Conservation (phyloP, 352 stramenopile species). For the Phytophthora hybrid region DNA sequence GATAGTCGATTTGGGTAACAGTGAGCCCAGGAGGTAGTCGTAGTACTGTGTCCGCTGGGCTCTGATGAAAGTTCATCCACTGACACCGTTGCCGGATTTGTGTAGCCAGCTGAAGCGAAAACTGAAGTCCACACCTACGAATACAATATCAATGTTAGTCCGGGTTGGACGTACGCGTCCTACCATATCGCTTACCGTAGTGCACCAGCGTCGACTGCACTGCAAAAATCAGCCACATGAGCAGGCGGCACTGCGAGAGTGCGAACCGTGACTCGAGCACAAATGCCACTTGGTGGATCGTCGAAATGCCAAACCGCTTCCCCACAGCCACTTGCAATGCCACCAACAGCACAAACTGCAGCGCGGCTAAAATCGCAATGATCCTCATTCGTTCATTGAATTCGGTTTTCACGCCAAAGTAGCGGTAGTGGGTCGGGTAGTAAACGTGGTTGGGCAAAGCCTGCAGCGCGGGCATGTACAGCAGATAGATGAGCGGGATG, state of each 20-base stretch:
- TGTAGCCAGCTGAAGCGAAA: conserved; percentile 20
- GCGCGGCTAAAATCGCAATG: conserved; percentile 19
- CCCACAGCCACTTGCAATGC: conserved; percentile 34
- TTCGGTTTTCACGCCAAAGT: conserved; percentile 23
- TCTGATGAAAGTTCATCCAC: not conserved
- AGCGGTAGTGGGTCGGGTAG: conserved; percentile 36
- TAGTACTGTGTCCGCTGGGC: not conserved
- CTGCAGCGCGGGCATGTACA: conserved; percentile 39
- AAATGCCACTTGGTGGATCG: conserved; percentile 56
- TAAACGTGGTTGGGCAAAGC: conserved; percentile 37
- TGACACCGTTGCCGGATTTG: not conserved
- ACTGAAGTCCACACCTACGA: conserved; percentile 21
- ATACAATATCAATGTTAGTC: not conserved
- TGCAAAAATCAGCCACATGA: conserved; percentile 43
- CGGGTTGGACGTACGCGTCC: not conserved
- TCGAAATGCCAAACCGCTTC: conserved; percentile 34
- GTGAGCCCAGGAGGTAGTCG: not conserved
- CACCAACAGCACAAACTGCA: conserved; percentile 31
- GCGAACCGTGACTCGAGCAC: conserved; percentile 49
- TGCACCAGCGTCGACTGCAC: conserved; percentile 39
- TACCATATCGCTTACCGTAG: conserved; percentile 22
- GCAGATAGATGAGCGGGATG: conserved; percentile 38
- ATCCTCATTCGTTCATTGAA: conserved; percentile 32
- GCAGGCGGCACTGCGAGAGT: conserved; percentile 47
- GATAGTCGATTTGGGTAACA: not conserved